These are phyloP conservation scores for Blepharisma undulans DNA, from an alignment of 169 alveolate species.

Conservation along the genomic window DNA sequence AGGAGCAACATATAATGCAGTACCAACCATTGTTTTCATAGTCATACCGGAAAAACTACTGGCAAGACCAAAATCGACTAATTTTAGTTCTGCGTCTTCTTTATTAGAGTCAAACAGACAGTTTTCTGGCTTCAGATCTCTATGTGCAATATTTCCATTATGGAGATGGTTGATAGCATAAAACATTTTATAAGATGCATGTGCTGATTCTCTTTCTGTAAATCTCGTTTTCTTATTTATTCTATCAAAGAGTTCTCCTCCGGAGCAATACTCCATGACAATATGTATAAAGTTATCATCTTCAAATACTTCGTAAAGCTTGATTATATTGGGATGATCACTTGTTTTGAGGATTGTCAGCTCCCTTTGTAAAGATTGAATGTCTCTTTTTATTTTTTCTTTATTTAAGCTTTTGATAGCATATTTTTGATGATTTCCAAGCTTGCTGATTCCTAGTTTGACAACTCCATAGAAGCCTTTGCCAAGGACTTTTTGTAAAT, in stretches of 20 bases:
- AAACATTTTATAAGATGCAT: slow-evolving; percentile 65
- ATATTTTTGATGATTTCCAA: not conserved
- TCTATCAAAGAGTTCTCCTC: slow-evolving; percentile 83
- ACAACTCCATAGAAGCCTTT: slow-evolving; percentile 41
- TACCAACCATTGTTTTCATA: slow-evolving; percentile 63
- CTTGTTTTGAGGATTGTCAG: slow-evolving; percentile 68
- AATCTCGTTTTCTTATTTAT: slow-evolving; percentile 62
- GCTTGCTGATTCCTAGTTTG: not conserved
- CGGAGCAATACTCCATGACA: slow-evolving; percentile 76
- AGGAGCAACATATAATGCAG: slow-evolving; percentile 74
- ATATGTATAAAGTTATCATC: slow-evolving; percentile 64
- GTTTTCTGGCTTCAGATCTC: slow-evolving; percentile 81
- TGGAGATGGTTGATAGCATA: slow-evolving; percentile 83
- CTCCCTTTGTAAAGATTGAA: slow-evolving; percentile 56
- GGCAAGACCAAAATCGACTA: slow-evolving; percentile 71
- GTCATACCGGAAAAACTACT: slow-evolving; percentile 14
- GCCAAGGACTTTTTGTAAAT: slow-evolving; percentile 11
- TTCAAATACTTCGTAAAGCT: slow-evolving; percentile 75
- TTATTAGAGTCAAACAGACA: slow-evolving; percentile 47
- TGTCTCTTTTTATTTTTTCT: slow-evolving; percentile 42
- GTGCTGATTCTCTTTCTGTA: slow-evolving; percentile 78
- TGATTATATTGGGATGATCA: slow-evolving; percentile 84
- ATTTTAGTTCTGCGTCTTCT: slow-evolving; percentile 53
- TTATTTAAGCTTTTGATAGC: slow-evolving; percentile 61
- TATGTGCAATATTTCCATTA: slow-evolving; percentile 75